These are phyloP conservation scores for Scheffersomyces stambukii DNA, from an alignment of 1,139 yeast genomes.

Conservation along the genomic window DNA sequence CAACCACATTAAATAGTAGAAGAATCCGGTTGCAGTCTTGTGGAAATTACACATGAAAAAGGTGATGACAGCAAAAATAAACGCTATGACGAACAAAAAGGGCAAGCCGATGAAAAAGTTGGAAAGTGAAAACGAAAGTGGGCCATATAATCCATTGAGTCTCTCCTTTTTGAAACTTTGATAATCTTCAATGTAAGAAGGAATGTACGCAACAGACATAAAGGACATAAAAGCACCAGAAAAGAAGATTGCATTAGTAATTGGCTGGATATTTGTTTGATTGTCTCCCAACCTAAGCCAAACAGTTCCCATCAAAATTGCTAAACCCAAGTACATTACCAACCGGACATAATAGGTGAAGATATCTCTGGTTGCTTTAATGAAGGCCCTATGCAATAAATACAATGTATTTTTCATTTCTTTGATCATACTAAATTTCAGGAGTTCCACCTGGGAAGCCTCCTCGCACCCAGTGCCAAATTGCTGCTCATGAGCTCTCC, in stretches of 20 bases:
- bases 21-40: conserved; percentile 24
- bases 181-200: conserved; percentile 35
- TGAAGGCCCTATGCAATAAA: conserved; percentile 19
- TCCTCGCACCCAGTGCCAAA: not conserved
- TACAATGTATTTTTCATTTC: conserved; percentile 10
- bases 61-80: conserved; percentile 28
- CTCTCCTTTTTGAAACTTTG: conserved; percentile 25
- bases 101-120: conserved; percentile 36
- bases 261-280: conserved; percentile 32
- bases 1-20: conserved; percentile 31
- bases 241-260: conserved; percentile 36
- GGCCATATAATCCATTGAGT: conserved; percentile 35
- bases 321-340: conserved; percentile 35
- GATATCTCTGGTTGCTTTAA: conserved; percentile 30
- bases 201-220: conserved; percentile 42
- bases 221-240: conserved; percentile 43
- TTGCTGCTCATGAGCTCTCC: conserved; percentile 3
- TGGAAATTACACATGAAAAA: conserved; percentile 32
- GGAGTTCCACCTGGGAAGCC: not conserved
- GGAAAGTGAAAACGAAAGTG: conserved; percentile 27
- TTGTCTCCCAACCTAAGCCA: conserved; percentile 29
- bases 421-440: conserved; percentile 1
- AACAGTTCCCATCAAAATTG: conserved; percentile 39
- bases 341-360: conserved; percentile 34
- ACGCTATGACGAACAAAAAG: conserved; percentile 28